phyloP scores from a whole-genome alignment of 2,329 filamentous ascomycete species.

The Fusarium nanum region DNA sequence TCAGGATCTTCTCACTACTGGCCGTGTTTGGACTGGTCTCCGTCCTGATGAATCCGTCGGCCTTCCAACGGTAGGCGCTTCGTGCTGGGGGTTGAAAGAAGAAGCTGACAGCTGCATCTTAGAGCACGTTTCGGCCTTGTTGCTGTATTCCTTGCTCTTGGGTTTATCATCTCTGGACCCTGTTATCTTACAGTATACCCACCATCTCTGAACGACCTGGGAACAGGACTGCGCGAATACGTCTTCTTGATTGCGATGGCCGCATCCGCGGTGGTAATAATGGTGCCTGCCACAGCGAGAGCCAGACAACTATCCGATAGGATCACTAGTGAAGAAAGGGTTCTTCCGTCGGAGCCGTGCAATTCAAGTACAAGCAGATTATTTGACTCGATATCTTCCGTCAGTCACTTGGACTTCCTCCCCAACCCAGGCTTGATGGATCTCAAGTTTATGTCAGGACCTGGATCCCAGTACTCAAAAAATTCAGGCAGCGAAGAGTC shows the following conservation, averaged over 20 bases:
- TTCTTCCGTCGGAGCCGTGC: background rate
- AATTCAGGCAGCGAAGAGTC: slow-evolving; percentile 18
- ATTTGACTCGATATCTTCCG: slow-evolving; percentile 9
- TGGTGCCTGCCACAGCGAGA: background rate
- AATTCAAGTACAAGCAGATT: slow-evolving; percentile 9
- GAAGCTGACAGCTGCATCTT: slow-evolving; percentile 28
- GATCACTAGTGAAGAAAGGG: slow-evolving; percentile 13
- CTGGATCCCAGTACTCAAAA: slow-evolving; percentile 11
- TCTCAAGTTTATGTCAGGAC: slow-evolving; percentile 31
- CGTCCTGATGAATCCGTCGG: slow-evolving; percentile 19
- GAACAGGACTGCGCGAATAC: slow-evolving; percentile 27
- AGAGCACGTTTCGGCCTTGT: slow-evolving; percentile 36
- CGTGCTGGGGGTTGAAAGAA: background rate
- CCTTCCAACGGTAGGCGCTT: slow-evolving; percentile 36
- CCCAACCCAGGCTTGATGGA: slow-evolving; percentile 12
- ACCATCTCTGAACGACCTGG: slow-evolving; percentile 6
- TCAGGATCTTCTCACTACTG: slow-evolving; percentile 27
- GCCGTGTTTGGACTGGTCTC: slow-evolving; percentile 25
- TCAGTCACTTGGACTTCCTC: slow-evolving; percentile 6
- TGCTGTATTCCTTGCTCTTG: slow-evolving; percentile 15
- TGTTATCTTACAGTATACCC: background rate
- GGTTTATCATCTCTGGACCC: slow-evolving; percentile 14
- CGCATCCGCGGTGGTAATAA: slow-evolving; percentile 21
- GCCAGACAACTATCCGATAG: slow-evolving; percentile 1
- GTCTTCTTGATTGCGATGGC: slow-evolving; percentile 15